Evolutionary conservation across 495 filamentous ascomycete genomes (phyloP).

Genomic region (Staphylotrichum tortipilum): DNA sequence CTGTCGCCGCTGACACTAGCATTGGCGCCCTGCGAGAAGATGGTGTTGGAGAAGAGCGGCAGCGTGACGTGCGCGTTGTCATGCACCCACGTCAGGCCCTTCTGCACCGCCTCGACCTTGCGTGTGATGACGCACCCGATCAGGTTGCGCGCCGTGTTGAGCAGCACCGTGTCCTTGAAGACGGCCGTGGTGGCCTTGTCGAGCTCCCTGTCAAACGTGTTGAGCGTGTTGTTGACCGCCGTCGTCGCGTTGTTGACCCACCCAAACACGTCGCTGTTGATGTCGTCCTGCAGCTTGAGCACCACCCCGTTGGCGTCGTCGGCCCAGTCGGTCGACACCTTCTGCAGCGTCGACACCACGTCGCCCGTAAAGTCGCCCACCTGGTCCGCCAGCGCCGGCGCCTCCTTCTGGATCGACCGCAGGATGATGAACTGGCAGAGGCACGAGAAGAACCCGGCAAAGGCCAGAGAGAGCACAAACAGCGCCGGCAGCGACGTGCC

Average conservation of each 20-base stretch:
- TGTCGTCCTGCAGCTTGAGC: constrained; percentile 51
- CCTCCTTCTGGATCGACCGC: constrained; percentile 59
- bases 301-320: constrained; percentile 67
- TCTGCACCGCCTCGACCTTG: constrained; percentile 67
- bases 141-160: constrained; percentile 61
- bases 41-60: constrained; percentile 66
- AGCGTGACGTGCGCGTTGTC: constrained; percentile 79
- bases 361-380: constrained; percentile 75
- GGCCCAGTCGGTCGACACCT: constrained; percentile 71
- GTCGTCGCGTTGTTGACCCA: constrained; percentile 78
- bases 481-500: constrained; percentile 75
- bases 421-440: constrained; percentile 79
- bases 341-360: constrained; percentile 62
- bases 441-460: constrained; percentile 79
- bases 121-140: constrained; percentile 68
- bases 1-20: constrained; percentile 50
- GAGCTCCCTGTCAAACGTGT: constrained; percentile 67
- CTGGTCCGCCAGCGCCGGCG: constrained; percentile 64
- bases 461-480: constrained; percentile 74
- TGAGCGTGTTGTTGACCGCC: constrained; percentile 79
- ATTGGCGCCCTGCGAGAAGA: constrained; percentile 73
- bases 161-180: constrained; percentile 73
- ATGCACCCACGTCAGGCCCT: constrained; percentile 80
- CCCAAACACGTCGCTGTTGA: constrained; percentile 79
- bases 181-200: constrained; percentile 58